Base-by-base conservation (phyloP, 495 filamentous ascomycete genomes). In the Podospora pseudopauciseta region DNA sequence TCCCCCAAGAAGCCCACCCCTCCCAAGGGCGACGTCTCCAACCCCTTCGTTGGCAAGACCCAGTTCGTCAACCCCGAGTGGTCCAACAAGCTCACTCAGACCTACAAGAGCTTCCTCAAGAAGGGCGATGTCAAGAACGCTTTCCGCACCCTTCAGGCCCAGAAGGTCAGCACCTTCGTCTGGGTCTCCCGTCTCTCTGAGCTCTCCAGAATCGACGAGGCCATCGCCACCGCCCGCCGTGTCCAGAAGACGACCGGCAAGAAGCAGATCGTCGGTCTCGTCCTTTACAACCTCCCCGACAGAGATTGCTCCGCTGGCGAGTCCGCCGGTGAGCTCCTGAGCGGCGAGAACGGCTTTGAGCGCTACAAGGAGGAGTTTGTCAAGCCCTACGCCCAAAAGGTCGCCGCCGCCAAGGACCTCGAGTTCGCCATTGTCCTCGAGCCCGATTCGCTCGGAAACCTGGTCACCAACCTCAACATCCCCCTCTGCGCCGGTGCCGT, bases 201-300 rank as follows among this genome's bases (percentile, higher is more conserved):
- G 20, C 76, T 82, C 19, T 58, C 68, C 57, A 70, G 66, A 63
- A 79, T 89, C 70, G 78, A 78, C 59, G 80, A 84, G 56, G 86
- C 87, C 70, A 78, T 85, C 65, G 63, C 76, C 63, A 74, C 73
- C 4, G 85, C 81, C 13, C 83, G 84, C 39, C 78, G 78, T 7
- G 80, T 74, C 58, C 83, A 84, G 20, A 75, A 75, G 1, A 74
- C 76, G 59, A 66, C 69, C 0, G 80, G 80, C n/a, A 80, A 78
- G 68, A 77, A 79, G 70, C 78, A 82, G 65, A 75, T 81, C 64
- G 70, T 83, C 6, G 76, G 80, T 1, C 82, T 88, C 67, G 88
- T 90, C 55, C 83, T 89, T 23, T 89, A 90, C 74, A 86, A 89
- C 72, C 74, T 90, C n/a, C 88, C 87, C 16, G 87, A 88, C 63